Base-by-base conservation (phyloP, 23 red algal species). In the Gracilariopsis chorda region DNA sequence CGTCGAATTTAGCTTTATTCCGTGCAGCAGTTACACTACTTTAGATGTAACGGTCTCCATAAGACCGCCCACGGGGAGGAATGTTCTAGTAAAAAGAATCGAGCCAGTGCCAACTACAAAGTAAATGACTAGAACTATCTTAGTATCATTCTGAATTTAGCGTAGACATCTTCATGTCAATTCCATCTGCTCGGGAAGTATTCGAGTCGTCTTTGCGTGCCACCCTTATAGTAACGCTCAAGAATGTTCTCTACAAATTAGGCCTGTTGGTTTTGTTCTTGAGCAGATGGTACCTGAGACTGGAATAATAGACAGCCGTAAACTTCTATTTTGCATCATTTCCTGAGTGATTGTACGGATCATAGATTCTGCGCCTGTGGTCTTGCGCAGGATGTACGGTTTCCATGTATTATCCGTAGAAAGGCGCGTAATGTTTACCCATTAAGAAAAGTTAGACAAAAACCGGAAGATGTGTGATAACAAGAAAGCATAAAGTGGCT, bases 221-320 rank as follows among this genome's bases (percentile, higher is more conserved):
- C 63, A 70, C 24, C 9, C 35, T 30, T 13, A 61, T 81, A 81
- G 40, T 86, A 86, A 8, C 60, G 27, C 11, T 86, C 47, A 1
- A 86, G 57, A 39, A 51, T 28, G 21, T 86, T 71, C 5, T 68
- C 34, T 16, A 52, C 57, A 10, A 68, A 40, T 0, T 71, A 86
- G 3, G 36, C 59, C 52, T 44, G 17, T 36, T 60, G 27, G 16
- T 63, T 67, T 49, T 60, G 28, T 86, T 86, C 81, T 42, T 86
- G 57, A 30, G 81, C 57, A 11, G 81, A 86, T 34, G 58, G 9
- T 5, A 86, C 60, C 49, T 55, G 2, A 23, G 1, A 33, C 44
- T 41, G 35, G 43, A 70, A 41, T 8, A 28, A 10, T 2, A n/a
- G n/a, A 70, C 4, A 7, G 4, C 3, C 16, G 7, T 1, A 1